Percentiles rank a stretch among this genome's conserved stretches.
Conservation (phyloP, 176 grass and related monocot genomes). For the Oryza rufipogon region DNA sequence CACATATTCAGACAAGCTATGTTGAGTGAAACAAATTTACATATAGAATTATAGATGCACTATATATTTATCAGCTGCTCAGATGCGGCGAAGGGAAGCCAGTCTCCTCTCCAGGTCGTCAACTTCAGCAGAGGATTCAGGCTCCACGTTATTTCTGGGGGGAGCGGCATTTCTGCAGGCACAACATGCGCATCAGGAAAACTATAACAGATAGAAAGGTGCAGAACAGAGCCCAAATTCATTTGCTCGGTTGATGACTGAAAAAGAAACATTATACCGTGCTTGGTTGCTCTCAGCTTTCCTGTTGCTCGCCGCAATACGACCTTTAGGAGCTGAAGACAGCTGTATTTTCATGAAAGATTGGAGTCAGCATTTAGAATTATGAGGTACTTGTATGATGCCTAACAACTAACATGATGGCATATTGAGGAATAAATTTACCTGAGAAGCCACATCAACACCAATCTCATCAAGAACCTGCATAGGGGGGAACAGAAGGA, state of each 20-base stretch:
- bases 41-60: conserved; percentile 34
- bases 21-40: conserved; percentile 45
- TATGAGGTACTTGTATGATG: conserved; percentile 3
- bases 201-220: not conserved
- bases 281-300: conserved; percentile 58
- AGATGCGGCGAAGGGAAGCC: conserved; percentile 83
- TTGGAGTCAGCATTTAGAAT: conserved; percentile 26
- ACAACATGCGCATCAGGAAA: conserved; percentile 32
- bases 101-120: conserved; percentile 90
- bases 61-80: conserved; percentile 38
- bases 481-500: not conserved
- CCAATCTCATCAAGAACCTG: conserved; percentile 98
- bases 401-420: conserved; percentile 21
- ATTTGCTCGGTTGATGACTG: not conserved
- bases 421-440: conserved; percentile 35
- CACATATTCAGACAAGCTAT: conserved; percentile 17
- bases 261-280: conserved; percentile 57
- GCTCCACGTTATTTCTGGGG: conserved; percentile 40
- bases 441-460: conserved; percentile 96
- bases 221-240: not conserved
- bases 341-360: conserved; percentile 58
- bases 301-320: conserved; percentile 64
- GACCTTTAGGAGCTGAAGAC: conserved; percentile 92
- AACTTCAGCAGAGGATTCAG: conserved; percentile 71
- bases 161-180: conserved; percentile 50